A percentile compares a stretch with the other conserved stretches of the same genome.
These are phyloP conservation scores for Candida wancherniae DNA, from an alignment of 805 yeast genomes.

Conservation along the genomic window DNA sequence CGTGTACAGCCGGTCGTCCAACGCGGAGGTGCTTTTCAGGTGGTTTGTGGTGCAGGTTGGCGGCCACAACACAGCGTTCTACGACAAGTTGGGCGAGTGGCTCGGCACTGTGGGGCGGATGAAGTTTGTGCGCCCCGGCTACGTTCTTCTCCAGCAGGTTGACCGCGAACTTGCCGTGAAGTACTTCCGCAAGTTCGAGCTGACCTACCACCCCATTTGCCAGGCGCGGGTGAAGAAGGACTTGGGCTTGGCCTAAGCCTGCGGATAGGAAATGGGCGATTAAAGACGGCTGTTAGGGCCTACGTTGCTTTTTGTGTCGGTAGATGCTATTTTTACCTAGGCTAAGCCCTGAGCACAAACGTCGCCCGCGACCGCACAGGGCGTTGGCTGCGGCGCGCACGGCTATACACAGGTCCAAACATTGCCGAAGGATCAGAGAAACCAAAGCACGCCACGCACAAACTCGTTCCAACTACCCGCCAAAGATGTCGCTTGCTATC, in stretches of 20 bases:
- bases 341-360: no score
- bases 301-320: no score
- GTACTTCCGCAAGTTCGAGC: slow-evolving; percentile 58
- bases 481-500: slow-evolving; percentile 25
- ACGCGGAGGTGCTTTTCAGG: slow-evolving; percentile 79
- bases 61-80: slow-evolving; percentile 43
- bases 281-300: no score
- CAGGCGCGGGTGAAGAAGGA: slow-evolving; percentile 80
- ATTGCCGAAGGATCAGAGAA: no score
- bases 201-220: slow-evolving; percentile 80
- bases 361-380: no score
- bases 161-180: slow-evolving; percentile 60
- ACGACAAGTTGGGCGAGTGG: slow-evolving; percentile 68
- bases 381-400: no score
- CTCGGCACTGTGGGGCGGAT: slow-evolving; percentile 88
- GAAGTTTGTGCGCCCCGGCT: slow-evolving; percentile 91
- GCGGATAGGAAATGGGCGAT: no score
- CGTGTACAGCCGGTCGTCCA: slow-evolving; percentile 48
- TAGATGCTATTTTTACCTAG: no score
- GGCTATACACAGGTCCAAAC: no score
- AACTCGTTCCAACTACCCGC: background rate
- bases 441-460: no score
- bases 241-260: slow-evolving; percentile 44
- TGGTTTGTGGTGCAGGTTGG: slow-evolving; percentile 66
- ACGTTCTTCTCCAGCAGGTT: slow-evolving; percentile 56